Conservation (phyloP, 352 stramenopile genomes). For the Globisporangium parvum region DNA sequence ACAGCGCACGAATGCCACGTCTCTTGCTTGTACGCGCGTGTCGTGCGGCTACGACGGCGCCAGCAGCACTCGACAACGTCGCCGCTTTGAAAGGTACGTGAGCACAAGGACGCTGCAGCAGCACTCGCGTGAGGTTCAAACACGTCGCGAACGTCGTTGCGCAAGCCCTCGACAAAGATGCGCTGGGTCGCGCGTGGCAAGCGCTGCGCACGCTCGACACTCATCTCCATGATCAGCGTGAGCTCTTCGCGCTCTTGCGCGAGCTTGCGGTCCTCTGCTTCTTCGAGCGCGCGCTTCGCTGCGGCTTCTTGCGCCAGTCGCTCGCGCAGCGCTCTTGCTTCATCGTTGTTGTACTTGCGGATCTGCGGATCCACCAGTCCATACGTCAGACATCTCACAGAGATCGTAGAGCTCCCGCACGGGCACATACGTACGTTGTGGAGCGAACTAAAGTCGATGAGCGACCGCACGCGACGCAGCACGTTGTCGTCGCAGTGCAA, state of each 20-base stretch:
- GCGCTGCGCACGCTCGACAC: constrained; percentile 29
- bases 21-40: constrained; percentile 29
- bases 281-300: constrained; percentile 35
- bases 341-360: constrained; percentile 45
- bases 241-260: constrained; percentile 24
- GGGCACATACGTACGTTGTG: constrained; percentile 21
- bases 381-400: background rate
- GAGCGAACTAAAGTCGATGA: constrained; percentile 35
- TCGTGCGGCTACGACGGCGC: constrained; percentile 24
- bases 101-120: background rate
- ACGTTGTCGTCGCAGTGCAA: constrained; percentile 59
- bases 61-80: constrained; percentile 50
- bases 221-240: constrained; percentile 29
- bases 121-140: constrained; percentile 18
- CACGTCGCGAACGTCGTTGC: constrained; percentile 28
- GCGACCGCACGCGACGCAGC: constrained; percentile 26
- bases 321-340: constrained; percentile 41
- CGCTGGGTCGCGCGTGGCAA: constrained; percentile 35
- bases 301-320: constrained; percentile 34
- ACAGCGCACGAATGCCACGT: constrained; percentile 3
- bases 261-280: constrained; percentile 31
- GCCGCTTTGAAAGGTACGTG: constrained; percentile 17
- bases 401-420: background rate
- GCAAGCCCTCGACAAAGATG: constrained; percentile 33
- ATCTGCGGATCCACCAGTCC: constrained; percentile 23